phyloP scores from a whole-genome alignment of 2,329 filamentous ascomycete genomes.

The Pestalotiopsis sp. region DNA sequence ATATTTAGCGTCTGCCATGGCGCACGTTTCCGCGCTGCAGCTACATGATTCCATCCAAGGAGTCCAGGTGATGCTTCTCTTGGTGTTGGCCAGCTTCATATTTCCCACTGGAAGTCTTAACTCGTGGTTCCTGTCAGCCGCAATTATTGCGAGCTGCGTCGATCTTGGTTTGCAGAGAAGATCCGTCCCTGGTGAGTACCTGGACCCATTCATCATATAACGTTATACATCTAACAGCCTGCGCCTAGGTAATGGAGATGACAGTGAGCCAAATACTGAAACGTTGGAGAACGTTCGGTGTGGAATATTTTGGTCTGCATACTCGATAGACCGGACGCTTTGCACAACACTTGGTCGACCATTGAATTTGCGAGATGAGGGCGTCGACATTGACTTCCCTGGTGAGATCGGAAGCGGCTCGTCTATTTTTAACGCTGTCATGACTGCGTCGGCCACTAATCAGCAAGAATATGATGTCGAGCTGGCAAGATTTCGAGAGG shows the following conservation, averaged over 20 bases:
- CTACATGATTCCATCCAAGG: slow-evolving; percentile 24
- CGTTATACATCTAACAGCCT: neutral
- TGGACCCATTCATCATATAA: neutral
- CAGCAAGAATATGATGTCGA: neutral
- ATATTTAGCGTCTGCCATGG: slow-evolving; percentile 9
- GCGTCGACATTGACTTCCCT: slow-evolving; percentile 50
- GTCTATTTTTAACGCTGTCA: neutral
- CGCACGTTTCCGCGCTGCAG: neutral
- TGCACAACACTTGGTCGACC: slow-evolving; percentile 59
- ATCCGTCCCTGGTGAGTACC: neutral
- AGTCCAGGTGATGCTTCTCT: slow-evolving; percentile 22
- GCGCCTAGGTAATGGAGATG: neutral
- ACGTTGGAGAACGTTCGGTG: slow-evolving; percentile 16
- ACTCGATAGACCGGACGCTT: slow-evolving; percentile 51
- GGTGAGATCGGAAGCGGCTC: slow-evolving; percentile 2
- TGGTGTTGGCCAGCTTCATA: slow-evolving; percentile 21
- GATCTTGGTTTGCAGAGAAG: slow-evolving; percentile 26
- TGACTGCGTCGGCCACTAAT: neutral
- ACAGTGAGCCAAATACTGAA: neutral
- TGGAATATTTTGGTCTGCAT: slow-evolving; percentile 54
- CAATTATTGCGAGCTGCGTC: slow-evolving; percentile 26
- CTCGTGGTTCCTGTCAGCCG: slow-evolving; percentile 26
- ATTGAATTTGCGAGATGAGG: slow-evolving; percentile 56
- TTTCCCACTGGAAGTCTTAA: slow-evolving; percentile 18
- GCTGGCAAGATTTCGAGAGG: neutral